A percentile compares a stretch with the other conserved stretches of the same genome.
These are phyloP conservation scores for Scenedesmus sp. DNA, from an alignment of 163 green algal species.

Conservation along the genomic window DNA sequence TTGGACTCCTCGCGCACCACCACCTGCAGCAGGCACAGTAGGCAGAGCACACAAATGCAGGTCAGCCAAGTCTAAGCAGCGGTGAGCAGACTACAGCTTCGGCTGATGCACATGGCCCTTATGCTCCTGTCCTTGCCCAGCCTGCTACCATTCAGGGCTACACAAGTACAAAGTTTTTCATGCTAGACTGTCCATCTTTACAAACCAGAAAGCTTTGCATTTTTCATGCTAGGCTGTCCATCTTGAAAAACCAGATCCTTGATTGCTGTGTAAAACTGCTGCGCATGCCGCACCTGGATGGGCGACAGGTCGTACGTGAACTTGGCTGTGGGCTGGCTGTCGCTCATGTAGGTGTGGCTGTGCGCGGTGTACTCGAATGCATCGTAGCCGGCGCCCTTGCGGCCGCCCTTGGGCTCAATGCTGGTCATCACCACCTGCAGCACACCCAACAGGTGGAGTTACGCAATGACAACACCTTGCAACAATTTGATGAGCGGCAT, in stretches of 20 bases:
- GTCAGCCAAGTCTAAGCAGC: background rate
- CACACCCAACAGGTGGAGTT: background rate
- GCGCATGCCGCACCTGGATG: conserved; percentile 76
- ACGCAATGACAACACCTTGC: background rate
- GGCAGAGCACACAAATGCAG: background rate
- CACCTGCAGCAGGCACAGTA: conserved; percentile 52
- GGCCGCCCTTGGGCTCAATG: conserved; percentile 70
- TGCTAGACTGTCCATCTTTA: too few species aligned
- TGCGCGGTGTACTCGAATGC: conserved; percentile 96
- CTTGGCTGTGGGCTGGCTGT: conserved; percentile 83
- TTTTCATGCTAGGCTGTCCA: too few species aligned
- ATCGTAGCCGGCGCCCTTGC: conserved; percentile 72
- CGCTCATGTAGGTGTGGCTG: conserved; percentile 87
- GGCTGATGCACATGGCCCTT: background rate
- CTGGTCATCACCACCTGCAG: conserved; percentile 90
- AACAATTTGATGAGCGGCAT: too few species aligned
- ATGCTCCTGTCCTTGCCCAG: background rate
- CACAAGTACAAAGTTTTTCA: background rate
- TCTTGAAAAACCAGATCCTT: too few species aligned
- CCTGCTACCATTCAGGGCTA: background rate
- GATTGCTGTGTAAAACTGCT: background rate
- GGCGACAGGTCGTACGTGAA: conserved; percentile 92
- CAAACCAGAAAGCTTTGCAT: too few species aligned
- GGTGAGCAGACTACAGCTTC: too few species aligned
- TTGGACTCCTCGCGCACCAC: conserved; percentile 81